Evolutionary conservation across 768 basidiomycete species (phyloP).

Genomic region (Lyophyllum semitale): DNA sequence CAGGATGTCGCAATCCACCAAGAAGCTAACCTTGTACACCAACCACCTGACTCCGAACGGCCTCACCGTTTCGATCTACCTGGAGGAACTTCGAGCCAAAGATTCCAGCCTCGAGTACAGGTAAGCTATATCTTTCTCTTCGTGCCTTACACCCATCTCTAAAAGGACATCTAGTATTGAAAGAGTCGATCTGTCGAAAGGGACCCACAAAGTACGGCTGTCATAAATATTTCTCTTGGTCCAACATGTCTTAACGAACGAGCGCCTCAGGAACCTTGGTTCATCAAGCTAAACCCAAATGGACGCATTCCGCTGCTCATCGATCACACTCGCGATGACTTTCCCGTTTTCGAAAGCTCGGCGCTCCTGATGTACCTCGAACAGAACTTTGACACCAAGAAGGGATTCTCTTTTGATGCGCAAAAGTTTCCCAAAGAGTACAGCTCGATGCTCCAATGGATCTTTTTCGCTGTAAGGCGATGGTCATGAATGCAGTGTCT

Average conservation of each 20-base stretch:
- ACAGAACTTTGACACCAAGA: conserved; percentile 77
- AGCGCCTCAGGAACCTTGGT: conserved; percentile 58
- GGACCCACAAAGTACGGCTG: conserved; percentile 13
- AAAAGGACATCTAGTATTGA: conserved; percentile 4
- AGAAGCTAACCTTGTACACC: conserved; percentile 17
- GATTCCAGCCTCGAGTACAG: conserved; percentile 10
- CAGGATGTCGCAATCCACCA: conserved; percentile 1
- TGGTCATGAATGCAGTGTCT: neutral
- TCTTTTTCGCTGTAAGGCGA: conserved; percentile 71
- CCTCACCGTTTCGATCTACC: conserved; percentile 22
- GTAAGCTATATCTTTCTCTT: neutral
- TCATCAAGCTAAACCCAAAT: conserved; percentile 73
- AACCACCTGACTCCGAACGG: conserved; percentile 25
- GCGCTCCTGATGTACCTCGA: conserved; percentile 85
- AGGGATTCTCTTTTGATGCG: conserved; percentile 59
- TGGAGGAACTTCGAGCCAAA: conserved; percentile 15
- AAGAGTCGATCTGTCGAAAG: conserved; percentile 11
- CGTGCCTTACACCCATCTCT: too few relatives aligned
- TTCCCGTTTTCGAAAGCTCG: conserved; percentile 73
- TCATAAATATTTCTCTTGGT: neutral
- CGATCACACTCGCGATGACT: conserved; percentile 62
- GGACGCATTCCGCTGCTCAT: conserved; percentile 70
- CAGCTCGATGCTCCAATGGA: conserved; percentile 81
- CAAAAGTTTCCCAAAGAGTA: conserved; percentile 55
- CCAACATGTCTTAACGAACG: neutral